Evolutionary conservation across 345 rosid species (phyloP), one percentile per base, ranked within the genome.

Genomic region (Citrus glauca): DNA sequence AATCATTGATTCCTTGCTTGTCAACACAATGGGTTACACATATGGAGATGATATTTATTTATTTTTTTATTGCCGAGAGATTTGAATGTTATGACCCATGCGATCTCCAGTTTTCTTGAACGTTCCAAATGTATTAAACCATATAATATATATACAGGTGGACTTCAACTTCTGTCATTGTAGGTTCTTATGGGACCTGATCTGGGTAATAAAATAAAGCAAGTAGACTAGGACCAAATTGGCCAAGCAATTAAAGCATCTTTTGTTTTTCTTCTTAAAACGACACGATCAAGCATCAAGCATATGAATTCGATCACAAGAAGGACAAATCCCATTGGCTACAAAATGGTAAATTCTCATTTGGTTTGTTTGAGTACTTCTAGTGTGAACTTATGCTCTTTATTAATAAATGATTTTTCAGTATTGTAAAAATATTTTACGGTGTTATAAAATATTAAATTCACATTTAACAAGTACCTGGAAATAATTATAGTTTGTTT

Each of bases 191-290:
- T 20, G 40, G n/a, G 66, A 7, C 55, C 35, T 73, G 55, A 55
- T 69, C 53, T 79, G 77, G 69, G 24, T 50, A 17, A 5, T 11
- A 13, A 45, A 45, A 45, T 27, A 33, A 30, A 35, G 37, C 50
- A 57, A 57, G 40, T 50, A 69, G 63, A 45, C 48, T 14, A 45
- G 27, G 27, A 40, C 30, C 69, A 63, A 56, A 56, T 79, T 42
- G 69, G 67, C 68, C 50, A 57, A 20, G 50, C 50, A 45, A 45
- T 45, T 11, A 45, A 45, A 45, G 50, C 77, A 79, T 66, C 69
- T 20, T 20, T 59, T 57, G 71, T n/a, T 50, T 48, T 48, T 7
- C 48, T 14, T 66, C 61, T 79, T 70, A 60, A 61, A 74, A 63
- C 32, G 48, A 71, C 25, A 24, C 24, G 24, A 27, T 64, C 74